phyloP scores from a whole-genome alignment of 2,329 filamentous ascomycete species.

The Zymoseptoria pseudotritici region DNA sequence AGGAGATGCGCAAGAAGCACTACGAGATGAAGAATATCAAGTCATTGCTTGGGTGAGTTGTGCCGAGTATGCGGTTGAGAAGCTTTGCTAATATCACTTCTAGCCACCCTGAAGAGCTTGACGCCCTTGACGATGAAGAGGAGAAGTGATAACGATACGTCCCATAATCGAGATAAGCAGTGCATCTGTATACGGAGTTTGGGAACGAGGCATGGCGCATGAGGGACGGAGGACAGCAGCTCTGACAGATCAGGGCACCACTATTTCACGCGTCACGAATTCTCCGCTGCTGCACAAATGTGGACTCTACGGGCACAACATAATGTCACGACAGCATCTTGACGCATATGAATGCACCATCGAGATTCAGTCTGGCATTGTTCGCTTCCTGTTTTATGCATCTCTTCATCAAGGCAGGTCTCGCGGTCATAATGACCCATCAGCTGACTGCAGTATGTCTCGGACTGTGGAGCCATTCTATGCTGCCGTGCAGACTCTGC shows the following conservation, averaged over 20 bases:
- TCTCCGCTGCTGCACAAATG: background rate
- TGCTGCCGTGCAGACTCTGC: background rate
- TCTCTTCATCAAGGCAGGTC: background rate
- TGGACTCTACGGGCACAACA: background rate
- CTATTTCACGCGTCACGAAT: background rate
- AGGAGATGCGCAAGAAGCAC: conserved; percentile 86
- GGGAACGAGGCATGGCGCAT: background rate
- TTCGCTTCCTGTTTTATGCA: background rate
- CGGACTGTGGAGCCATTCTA: background rate
- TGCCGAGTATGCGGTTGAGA: background rate
- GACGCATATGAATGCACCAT: background rate
- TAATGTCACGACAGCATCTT: background rate
- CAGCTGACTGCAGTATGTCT: background rate
- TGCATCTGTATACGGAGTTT: background rate
- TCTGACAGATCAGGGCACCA: background rate
- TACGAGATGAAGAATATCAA: conserved; percentile 99
- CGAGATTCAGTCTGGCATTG: background rate
- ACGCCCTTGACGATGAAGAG: conserved; percentile 35
- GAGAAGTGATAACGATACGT: conserved; percentile 31
- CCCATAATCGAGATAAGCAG: background rate
- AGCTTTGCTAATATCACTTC: conserved; percentile 8
- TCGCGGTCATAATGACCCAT: background rate
- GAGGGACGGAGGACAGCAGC: background rate
- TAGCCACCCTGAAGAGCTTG: conserved; percentile 37
- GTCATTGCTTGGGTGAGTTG: conserved; percentile 64